Base-by-base conservation (phyloP, 805 yeast genomes). In the Teunomyces kruisii region DNA sequence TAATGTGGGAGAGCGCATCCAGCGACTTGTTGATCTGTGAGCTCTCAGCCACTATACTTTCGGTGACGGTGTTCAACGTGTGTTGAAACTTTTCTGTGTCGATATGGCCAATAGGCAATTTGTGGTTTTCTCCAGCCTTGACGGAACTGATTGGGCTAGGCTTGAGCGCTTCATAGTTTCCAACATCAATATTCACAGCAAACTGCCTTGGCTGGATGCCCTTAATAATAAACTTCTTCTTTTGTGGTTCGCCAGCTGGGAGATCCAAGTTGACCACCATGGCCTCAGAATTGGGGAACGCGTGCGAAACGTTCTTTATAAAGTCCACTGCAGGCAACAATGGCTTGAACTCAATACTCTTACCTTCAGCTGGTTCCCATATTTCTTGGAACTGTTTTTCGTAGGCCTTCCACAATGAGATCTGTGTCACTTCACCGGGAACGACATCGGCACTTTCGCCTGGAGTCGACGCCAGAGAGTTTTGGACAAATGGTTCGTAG, bases 261-360 rank as follows among this genome's bases (percentile, higher is more conserved):
- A 80, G 73, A 5, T 81, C 76, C 33, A 80, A 74, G 43, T 80
- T 79, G 17, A 92, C 80, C 12, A 94, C 98, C 92, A 90, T 91
- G 0, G 99, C 98, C 42, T 88, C 84, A 2, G 96, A 89, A 55
- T 83, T 80, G 13, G 86, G 84, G 61, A 94, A 94, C 1, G 96
- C 96, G 48, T 81, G 80, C 28, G 91, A 85, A 15, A 92, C 98
- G 59, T 94, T 92, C 57, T 92, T 89, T 62, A 94, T 94, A 64
- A 94, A 94, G 53, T 94, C 98, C 9, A 94, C 97, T 0, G 99
- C 99, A 1, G 97, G 96, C 27, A 92, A 74, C 40, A 92, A 69
- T 17, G 61, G 62, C 40, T 64, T 66, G 53, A 52, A 64, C 35
- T 60, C 62, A 9, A 24, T n/a, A 13, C 60, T 52, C 40, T 56